phyloP scores from a whole-genome alignment of 202 grass and related monocot genomes.

The Cymbopogon flexuosus region DNA sequence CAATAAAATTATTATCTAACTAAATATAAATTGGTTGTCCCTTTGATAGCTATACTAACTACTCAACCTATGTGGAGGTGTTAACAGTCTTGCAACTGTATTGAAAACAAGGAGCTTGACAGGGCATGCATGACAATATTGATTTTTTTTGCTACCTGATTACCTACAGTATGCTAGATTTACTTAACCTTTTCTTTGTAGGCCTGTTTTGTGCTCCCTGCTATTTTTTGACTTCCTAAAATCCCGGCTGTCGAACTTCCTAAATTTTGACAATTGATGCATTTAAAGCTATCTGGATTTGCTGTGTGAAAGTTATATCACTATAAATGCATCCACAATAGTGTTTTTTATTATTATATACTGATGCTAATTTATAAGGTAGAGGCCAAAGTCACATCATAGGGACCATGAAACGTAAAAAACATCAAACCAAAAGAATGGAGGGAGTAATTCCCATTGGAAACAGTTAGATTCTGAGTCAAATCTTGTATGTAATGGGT shows the following conservation, averaged over 20 bases:
- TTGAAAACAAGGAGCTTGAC: not conserved
- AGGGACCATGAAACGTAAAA: not conserved
- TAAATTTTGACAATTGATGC: not conserved
- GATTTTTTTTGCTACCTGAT: not conserved
- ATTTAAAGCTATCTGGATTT: not conserved
- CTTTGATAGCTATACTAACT: not conserved
- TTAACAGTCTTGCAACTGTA: not conserved
- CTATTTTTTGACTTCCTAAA: not conserved
- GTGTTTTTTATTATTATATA: not conserved
- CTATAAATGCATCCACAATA: not conserved
- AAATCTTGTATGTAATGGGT: constrained; percentile 1
- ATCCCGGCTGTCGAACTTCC: not conserved
- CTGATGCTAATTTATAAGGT: not conserved
- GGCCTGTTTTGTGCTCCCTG: not conserved
- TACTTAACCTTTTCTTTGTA: not conserved
- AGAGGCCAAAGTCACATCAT: not conserved
- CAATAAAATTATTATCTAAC: not conserved
- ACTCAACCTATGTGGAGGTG: not conserved
- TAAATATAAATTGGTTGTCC: not conserved
- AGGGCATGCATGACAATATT: not conserved
- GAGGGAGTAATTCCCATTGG: not conserved
- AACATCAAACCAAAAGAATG: not conserved
- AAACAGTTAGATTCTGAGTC: constrained; percentile 11
- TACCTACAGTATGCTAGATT: not conserved
- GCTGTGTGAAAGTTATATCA: not conserved